A percentile compares a stretch with the other conserved stretches of the same genome.
These are phyloP conservation scores for Colletotrichum lini DNA, from an alignment of 2,329 filamentous ascomycete genomes.

Conservation along the genomic window DNA sequence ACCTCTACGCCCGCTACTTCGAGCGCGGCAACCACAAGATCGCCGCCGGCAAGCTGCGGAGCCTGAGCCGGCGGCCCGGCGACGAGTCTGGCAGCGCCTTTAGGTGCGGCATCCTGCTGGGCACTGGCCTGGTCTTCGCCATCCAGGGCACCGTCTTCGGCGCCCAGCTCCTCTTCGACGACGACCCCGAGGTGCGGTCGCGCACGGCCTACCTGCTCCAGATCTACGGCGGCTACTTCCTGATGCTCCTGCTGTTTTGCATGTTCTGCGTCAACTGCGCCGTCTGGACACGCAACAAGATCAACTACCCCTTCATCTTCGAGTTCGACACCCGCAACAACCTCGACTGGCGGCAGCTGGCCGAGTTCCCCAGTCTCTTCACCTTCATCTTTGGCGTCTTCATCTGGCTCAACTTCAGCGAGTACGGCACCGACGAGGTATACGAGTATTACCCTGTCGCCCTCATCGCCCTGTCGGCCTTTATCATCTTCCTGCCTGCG, in stretches of 20 bases:
- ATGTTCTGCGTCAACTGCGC: constrained; percentile 90
- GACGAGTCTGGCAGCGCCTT: constrained; percentile 73
- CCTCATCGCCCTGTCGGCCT: constrained; percentile 76
- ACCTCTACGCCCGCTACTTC: constrained; percentile 95
- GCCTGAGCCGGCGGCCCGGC: constrained; percentile 71
- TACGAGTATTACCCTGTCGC: constrained; percentile 91
- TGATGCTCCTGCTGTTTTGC: constrained; percentile 83
- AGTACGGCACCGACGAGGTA: constrained; percentile 75
- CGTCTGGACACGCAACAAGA: constrained; percentile 85
- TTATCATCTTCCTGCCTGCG: constrained; percentile 82
- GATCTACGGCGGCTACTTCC: constrained; percentile 93
- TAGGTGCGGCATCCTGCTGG: constrained; percentile 76
- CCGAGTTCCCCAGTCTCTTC: constrained; percentile 90
- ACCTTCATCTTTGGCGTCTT: constrained; percentile 83
- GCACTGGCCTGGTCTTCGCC: constrained; percentile 75
- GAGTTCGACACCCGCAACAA: constrained; percentile 91
- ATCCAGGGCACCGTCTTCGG: constrained; percentile 77
- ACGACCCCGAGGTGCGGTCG: constrained; percentile 62
- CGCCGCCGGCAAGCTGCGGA: constrained; percentile 87
- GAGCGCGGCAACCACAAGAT: constrained; percentile 94
- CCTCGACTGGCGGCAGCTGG: constrained; percentile 90
- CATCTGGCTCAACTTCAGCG: constrained; percentile 90
- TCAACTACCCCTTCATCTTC: constrained; percentile 98
- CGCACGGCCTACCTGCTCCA: constrained; percentile 82
- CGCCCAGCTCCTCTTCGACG: constrained; percentile 64